Evolutionary conservation across 805 yeast genomes (phyloP), one percentile per base, ranked within the genome.

Genomic region (Spencermartinsiella europaea): DNA sequence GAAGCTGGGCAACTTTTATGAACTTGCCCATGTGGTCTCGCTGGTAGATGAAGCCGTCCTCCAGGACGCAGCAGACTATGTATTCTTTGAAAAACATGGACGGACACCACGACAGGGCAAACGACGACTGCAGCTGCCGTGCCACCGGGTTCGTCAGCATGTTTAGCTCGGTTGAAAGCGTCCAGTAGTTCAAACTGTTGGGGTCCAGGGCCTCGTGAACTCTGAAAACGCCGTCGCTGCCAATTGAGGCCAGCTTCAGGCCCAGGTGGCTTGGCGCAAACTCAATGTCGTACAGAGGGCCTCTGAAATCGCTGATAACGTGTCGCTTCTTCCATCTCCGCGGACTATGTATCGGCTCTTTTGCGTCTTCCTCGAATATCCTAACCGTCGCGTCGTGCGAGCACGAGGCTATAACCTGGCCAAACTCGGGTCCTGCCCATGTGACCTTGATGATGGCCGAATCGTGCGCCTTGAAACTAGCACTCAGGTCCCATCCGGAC

Each of bases 341-440:
- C 2, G 96, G 95, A n/a, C 83, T 76, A 21, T 83, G 81, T 46
- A 74, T 77, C 21, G 80, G 75, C 62, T 84, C 95, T 53, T 83
- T 89, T 7, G 82, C 80, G 56, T 80, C 81, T 60, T 91, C 97
- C 63, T 88, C 95, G 95, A 96, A 93, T 21, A 93, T 71, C 59
- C 85, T 85, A 22, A 91, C 80, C 0, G 95, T 85, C 45, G 95
- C 76, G 60, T 93, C 99, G 64, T 84, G 88, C 1, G 96, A 86
- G 31, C 90, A 89, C 21, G 93, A 79, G 1, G 95, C 95, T 20
- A 93, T 65, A 2, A 93, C 70, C 59, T 86, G 86, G 5, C 96
- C 95, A 65, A 80, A 89, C 64, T 91, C 95, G 1, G 99, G 99
- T 42, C 87, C 84, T 0, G 98, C 96, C 95, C 96, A 93, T 40